Evolutionary conservation across 108 stramenopile species (phyloP), one percentile per base, ranked within the genome.

Genomic region (Fistulifera pelliculosa): DNA sequence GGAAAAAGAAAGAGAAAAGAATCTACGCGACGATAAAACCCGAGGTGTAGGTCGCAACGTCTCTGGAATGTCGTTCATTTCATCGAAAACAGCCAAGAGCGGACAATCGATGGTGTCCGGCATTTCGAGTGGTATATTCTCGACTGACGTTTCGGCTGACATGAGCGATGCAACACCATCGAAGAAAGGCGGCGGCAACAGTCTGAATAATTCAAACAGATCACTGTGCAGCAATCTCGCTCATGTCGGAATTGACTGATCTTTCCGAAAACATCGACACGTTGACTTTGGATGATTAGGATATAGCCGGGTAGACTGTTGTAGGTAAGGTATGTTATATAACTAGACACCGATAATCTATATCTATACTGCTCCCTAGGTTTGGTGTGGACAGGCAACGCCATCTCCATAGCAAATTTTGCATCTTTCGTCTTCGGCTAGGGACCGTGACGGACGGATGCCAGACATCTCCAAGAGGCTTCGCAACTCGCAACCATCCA

Each of bases 171-270:
- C 38, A 38, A 56, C 25, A 14, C 14, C 52, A 23, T 12, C 24
- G 39, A 17, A 28, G 7, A 45, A 21, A 45, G 44, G 44, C 19
- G 11, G 11, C 11, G 11, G 21, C 5, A 45, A 5, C 8, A 35
- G 31, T 35, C 8, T 35, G 50, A 51, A 16, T 4, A 26, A 51
- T 51, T 51, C 26, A 5, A 51, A 26, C 21, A 3, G 44, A n/a
- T 27, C 22, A 10, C 2, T 57, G 15, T 57, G 41, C 41, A 42
- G 41, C 38, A 38, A 57, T 26, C 19, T 57, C 56, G 10, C 19
- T 57, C 40, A 57, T 57, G 56, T 57, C 56, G 18, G 56, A 57
- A n/a, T n/a, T 57, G 42, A 57, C 56, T 7, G 56, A 57, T 43
- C 24, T 57, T 23, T 26, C 24, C 8, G 41, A 57, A 21, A 57